Percentiles rank a stretch among this genome's conserved stretches.
phyloP scores from a whole-genome alignment of 2,329 filamentous ascomycete genomes.

The Stagonosporopsis chrysanthemi region DNA sequence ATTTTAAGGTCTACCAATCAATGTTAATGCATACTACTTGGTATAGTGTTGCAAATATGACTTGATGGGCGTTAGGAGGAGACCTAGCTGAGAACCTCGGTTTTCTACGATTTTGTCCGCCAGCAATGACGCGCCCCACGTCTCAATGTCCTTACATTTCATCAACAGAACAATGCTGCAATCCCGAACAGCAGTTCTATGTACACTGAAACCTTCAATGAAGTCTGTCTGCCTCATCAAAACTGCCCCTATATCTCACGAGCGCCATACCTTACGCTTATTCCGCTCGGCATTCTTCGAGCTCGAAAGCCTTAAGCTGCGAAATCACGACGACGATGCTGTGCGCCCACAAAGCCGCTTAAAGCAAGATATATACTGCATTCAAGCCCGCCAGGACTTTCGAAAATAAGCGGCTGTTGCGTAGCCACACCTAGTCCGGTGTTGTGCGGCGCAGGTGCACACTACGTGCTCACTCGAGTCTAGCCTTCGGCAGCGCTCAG shows the following conservation, averaged over 20 bases:
- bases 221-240: no score
- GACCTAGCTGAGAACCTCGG: no score
- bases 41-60: no score
- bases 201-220: no score
- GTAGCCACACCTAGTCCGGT: slow-evolving; percentile 9
- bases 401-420: neutral
- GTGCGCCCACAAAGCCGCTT: slow-evolving; percentile 1
- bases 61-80: no score
- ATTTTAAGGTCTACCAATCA: neutral
- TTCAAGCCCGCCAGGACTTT: neutral
- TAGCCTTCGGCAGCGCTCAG: slow-evolving; percentile 10
- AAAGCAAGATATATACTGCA: neutral
- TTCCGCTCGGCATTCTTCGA: neutral
- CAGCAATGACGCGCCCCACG: no score
- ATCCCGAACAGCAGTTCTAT: no score
- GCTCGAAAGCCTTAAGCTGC: neutral
- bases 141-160: no score
- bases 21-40: neutral
- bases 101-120: no score
- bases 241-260: neutral
- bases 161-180: no score
- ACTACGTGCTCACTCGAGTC: slow-evolving; percentile 2
- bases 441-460: slow-evolving; percentile 11
- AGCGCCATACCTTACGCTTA: neutral
- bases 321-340: neutral